A percentile compares a stretch with the other conserved stretches of the same genome.
phyloP scores from a whole-genome alignment of 257 asterid species.

The Ilex aquifolium region DNA sequence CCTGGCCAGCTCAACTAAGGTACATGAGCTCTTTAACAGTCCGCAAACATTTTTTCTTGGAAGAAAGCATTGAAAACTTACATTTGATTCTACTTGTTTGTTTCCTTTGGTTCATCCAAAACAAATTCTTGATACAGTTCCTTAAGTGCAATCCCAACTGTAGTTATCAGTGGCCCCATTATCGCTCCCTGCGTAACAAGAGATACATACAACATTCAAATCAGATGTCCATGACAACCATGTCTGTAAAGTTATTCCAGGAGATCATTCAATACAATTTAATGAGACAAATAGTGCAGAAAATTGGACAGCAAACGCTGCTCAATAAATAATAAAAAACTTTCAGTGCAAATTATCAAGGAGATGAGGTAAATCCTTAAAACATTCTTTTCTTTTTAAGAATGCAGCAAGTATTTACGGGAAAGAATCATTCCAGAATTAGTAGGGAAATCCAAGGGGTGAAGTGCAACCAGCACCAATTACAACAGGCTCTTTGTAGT shows the following conservation, averaged over 20 bases:
- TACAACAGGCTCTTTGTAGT: too few relatives aligned
- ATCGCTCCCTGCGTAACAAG: slow-evolving; percentile 73
- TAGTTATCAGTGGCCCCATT: slow-evolving; percentile 90
- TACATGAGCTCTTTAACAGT: too few relatives aligned
- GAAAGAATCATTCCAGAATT: too few relatives aligned
- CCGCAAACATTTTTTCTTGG: too few relatives aligned
- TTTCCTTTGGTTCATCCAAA: slow-evolving; percentile 45
- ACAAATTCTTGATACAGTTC: slow-evolving; percentile 76
- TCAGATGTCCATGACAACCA: neutral
- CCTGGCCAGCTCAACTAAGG: too few relatives aligned
- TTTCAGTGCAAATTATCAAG: neutral
- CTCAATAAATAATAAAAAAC: too few relatives aligned
- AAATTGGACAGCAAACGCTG: too few relatives aligned
- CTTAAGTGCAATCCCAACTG: slow-evolving; percentile 80
- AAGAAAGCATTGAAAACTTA: neutral
- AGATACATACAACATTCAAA: neutral
- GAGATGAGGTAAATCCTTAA: neutral
- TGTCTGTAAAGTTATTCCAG: neutral
- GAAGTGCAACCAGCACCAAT: too few relatives aligned
- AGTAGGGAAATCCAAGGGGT: too few relatives aligned
- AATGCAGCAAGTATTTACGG: too few relatives aligned
- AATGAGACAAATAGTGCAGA: neutral
- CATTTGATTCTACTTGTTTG: slow-evolving; percentile 12
- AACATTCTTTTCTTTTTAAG: neutral
- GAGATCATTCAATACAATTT: neutral